Conservation (phyloP, 192 early-diverging fungal species). For the Spinellus fusiger region DNA sequence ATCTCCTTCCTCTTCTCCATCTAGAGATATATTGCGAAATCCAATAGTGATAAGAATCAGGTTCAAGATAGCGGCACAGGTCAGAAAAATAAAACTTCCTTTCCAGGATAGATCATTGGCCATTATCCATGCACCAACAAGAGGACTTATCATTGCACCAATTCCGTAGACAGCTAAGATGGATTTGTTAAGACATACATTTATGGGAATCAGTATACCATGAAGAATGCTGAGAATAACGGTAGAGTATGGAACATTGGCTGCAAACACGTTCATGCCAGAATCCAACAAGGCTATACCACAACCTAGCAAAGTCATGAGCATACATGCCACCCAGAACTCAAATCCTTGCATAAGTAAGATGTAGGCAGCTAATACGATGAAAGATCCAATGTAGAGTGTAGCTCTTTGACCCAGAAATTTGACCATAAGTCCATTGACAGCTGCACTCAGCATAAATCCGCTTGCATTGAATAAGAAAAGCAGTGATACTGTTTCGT, state of each 20-base stretch:
- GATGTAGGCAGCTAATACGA: conserved; percentile 6
- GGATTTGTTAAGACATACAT: background rate
- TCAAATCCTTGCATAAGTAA: conserved; percentile 16
- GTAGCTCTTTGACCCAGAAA: conserved; percentile 9
- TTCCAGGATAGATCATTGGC: conserved; percentile 14
- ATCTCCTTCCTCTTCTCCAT: background rate
- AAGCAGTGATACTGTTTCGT: conserved; percentile 19
- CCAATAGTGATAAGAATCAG: conserved; percentile 10
- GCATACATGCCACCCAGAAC: conserved; percentile 6
- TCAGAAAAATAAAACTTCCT: conserved; percentile 17
- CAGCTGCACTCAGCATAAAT: conserved; percentile 15
- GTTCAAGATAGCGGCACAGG: conserved; percentile 10
- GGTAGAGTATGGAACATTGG: conserved; percentile 18
- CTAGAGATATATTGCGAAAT: conserved; percentile 4
- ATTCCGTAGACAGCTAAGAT: conserved; percentile 26
- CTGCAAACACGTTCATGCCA: conserved; percentile 20
- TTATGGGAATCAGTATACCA: conserved; percentile 10
- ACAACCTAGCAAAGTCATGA: conserved; percentile 17
- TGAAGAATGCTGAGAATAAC: conserved; percentile 21
- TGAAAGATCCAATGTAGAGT: conserved; percentile 4
- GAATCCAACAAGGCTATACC: conserved; percentile 24
- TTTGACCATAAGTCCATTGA: conserved; percentile 22
- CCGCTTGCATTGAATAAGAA: conserved; percentile 19
- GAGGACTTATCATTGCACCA: conserved; percentile 31
- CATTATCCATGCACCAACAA: conserved; percentile 20